Conservation (phyloP, 192 early-diverging fungal genomes). For the Backusella tuberculispora region DNA sequence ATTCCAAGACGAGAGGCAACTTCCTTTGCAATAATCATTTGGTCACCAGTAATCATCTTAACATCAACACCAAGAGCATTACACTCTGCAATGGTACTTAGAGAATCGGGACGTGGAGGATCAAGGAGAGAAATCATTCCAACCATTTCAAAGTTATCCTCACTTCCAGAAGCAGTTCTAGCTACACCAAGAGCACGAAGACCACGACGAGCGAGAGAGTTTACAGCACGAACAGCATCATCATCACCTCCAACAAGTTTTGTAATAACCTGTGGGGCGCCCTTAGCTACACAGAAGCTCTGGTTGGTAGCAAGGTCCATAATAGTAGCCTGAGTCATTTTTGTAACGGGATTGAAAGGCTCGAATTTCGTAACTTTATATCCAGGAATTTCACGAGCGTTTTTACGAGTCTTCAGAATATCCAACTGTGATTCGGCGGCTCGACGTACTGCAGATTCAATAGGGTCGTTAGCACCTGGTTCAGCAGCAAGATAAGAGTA, state of each 20-base stretch:
- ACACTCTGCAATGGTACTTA: constrained; percentile 87
- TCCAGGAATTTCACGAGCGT: constrained; percentile 72
- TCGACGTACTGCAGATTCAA: constrained; percentile 84
- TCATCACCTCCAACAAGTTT: constrained; percentile 72
- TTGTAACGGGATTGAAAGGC: constrained; percentile 94
- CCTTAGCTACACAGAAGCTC: constrained; percentile 81
- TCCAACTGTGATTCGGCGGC: constrained; percentile 78
- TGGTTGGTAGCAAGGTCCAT: constrained; percentile 78
- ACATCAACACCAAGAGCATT: constrained; percentile 84
- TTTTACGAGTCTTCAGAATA: constrained; percentile 60
- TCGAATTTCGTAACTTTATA: constrained; percentile 91
- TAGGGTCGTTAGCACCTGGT: constrained; percentile 89
- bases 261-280: constrained; percentile 86
- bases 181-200: constrained; percentile 94
- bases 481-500: constrained; percentile 86
- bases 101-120: constrained; percentile 89
- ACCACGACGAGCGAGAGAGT: constrained; percentile 75
- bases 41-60: constrained; percentile 98
- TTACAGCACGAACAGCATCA: constrained; percentile 75
- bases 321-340: constrained; percentile 91
- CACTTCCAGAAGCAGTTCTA: constrained; percentile 67
- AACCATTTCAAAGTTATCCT: constrained; percentile 77
- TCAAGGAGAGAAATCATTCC: constrained; percentile 93
- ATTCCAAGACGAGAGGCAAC: constrained; percentile 91
- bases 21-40: constrained; percentile 93